These are phyloP conservation scores for Lithospermum erythrorhizon DNA, from an alignment of 257 asterid genomes.

Conservation along the genomic window DNA sequence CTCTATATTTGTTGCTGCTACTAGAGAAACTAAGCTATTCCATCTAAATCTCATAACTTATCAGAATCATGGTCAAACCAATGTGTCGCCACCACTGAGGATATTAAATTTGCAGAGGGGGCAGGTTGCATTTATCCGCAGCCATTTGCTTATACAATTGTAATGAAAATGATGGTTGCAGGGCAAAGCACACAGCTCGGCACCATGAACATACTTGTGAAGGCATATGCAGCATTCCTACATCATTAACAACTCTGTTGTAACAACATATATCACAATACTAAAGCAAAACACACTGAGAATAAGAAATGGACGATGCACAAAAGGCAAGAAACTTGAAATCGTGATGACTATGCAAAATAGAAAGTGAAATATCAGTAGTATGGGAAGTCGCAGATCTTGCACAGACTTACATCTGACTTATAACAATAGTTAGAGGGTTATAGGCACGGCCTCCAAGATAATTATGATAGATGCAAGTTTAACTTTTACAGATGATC, in stretches of 20 bases:
- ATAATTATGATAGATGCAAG: no score
- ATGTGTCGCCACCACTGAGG: slow-evolving; percentile 39
- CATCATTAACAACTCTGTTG: slow-evolving; percentile 2
- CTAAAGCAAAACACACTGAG: no score
- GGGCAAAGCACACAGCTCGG: slow-evolving; percentile 66
- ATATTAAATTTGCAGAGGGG: slow-evolving; percentile 85
- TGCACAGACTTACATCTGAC: no score
- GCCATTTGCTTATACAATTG: slow-evolving; percentile 71
- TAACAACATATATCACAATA: no score
- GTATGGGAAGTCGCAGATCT: no score
- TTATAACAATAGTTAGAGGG: no score
- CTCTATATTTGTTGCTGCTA: not conserved
- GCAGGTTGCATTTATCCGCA: slow-evolving; percentile 77
- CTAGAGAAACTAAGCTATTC: not conserved
- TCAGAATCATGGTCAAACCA: slow-evolving; percentile 24
- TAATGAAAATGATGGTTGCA: slow-evolving; percentile 93
- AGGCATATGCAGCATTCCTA: slow-evolving; percentile 98
- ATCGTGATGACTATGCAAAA: no score
- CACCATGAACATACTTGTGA: slow-evolving; percentile 54
- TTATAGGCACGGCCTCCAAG: no score
- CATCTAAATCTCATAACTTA: not conserved
- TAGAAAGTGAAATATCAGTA: no score
- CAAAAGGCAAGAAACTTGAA: not conserved
- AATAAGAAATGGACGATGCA: not conserved
- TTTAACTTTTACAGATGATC: no score